Evolutionary conservation across 495 filamentous ascomycete genomes (phyloP), one percentile per base, ranked within the genome.

Genomic region (Cercophora sp.): DNA sequence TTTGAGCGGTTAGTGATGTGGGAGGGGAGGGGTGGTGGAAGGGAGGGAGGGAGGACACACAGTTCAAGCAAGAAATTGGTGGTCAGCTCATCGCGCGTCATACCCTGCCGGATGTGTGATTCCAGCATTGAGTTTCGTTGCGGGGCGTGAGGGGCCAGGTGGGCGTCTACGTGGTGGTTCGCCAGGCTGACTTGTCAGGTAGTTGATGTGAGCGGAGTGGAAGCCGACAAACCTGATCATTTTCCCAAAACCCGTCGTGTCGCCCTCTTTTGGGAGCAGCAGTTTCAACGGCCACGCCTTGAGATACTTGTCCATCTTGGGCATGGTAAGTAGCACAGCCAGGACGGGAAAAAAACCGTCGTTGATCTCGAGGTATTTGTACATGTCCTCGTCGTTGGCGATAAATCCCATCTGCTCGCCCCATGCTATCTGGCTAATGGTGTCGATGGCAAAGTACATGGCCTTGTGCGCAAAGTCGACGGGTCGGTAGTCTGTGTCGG

Each of bases 401-500:
- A 71, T 49, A 32, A 63, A 69, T 1, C 70, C 67, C 25, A 68
- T 62, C 0, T 64, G 35, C 37, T 62, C 43, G 10, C 68, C 66
- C 44, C 65, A 68, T 5, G 56, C 48, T 9, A 59, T 6, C 0
- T 45, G 26, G 25, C 27, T 49, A 45, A 87, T 84, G 4, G 84
- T 75, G 58, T 88, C 85, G 56, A 85, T 79, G n/a, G 80, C 82
- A 58, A 84, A 77, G 47, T 56, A 69, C 40, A 62, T 52, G 53
- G 73, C 72, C 74, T 77, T 82, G 62, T 70, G 68, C 60, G 59
- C 61, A 32, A 63, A 61, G 11, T 84, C 81, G 69, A 84, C 79
- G 11, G 69, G 70, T 50, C 51, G 40, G 26, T 42, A 55, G 8
- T 70, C 53, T n/a, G 72, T 78, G 24, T 76, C 65, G 46, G 72